Evolutionary conservation across 2,329 filamentous ascomycete genomes (phyloP).

Genomic region (Gnomoniopsis sp.): DNA sequence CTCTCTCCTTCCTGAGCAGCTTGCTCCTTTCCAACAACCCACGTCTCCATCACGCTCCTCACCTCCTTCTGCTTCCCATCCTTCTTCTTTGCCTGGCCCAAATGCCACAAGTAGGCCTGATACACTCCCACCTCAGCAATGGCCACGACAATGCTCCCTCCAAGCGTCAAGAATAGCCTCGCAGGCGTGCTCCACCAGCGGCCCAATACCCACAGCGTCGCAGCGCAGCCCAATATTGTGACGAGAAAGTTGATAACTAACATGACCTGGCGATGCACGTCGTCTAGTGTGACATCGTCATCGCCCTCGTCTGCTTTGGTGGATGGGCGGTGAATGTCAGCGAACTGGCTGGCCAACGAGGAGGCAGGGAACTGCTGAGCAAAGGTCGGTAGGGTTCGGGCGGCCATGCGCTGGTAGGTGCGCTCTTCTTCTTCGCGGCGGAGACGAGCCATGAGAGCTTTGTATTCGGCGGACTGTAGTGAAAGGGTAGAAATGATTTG

Average conservation of each 20-base stretch:
- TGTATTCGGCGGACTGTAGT: slow-evolving; percentile 71
- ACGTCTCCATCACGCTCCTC: slow-evolving; percentile 68
- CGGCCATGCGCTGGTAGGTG: slow-evolving; percentile 77
- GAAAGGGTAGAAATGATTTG: background rate
- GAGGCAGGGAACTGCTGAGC: slow-evolving; percentile 55
- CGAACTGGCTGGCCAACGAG: slow-evolving; percentile 49
- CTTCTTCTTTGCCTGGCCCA: slow-evolving; percentile 64
- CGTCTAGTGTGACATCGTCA: slow-evolving; percentile 64
- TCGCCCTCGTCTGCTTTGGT: slow-evolving; percentile 44
- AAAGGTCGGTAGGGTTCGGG: slow-evolving; percentile 51
- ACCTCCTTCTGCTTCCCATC: slow-evolving; percentile 60
- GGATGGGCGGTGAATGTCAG: slow-evolving; percentile 48
- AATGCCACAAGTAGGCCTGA: slow-evolving; percentile 68
- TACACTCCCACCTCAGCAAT: slow-evolving; percentile 78
- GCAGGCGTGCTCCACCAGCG: slow-evolving; percentile 72
- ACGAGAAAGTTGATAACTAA: slow-evolving; percentile 88
- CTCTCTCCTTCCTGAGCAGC: slow-evolving; percentile 21
- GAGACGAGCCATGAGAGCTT: slow-evolving; percentile 80
- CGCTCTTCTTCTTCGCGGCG: slow-evolving; percentile 79
- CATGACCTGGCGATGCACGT: slow-evolving; percentile 76
- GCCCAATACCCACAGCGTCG: slow-evolving; percentile 74
- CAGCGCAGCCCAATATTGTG: slow-evolving; percentile 76
- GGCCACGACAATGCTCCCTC: slow-evolving; percentile 65
- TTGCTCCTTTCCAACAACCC: slow-evolving; percentile 54
- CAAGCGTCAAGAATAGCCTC: slow-evolving; percentile 67